Evolutionary conservation across 202 grass and related monocot species (phyloP), one percentile per base, ranked within the genome.

Genomic region (Brachypodium distachyon): DNA sequence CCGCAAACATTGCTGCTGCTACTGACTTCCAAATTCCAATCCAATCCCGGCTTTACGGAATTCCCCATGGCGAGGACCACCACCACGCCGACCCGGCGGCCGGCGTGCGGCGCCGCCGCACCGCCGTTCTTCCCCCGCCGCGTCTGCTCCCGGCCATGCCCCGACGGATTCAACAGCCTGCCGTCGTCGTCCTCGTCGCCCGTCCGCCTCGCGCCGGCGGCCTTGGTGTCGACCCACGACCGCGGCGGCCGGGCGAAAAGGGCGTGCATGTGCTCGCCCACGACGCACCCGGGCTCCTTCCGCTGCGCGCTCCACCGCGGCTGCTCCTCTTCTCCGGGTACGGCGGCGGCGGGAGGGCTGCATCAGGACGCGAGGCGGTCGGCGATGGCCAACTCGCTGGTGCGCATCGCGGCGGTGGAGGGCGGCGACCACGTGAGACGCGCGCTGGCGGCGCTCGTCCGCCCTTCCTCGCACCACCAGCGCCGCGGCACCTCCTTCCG

Each of bases 271-370:
- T 93, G 87, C 73, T 84, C 91, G 17, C 91, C 91, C 0, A 93
- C 87, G 0, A 90, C 73, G 21, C 87, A 93, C 62, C 91, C 87
- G 0, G 91, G 82, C 29, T 93, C 91, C 7, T 90, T 88, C 91
- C 73, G 87, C 50, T 90, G 87, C 74, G 78, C 81, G 0, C 74
- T 90, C 5, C 87, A 90, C 78, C 57, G 80, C 34, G 49, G 33
- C 6, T 0, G 5, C 42, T 4, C 66, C 0, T 60, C 25, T 5
- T n/a, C 60, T 9, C 72, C 13, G 61, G n/a, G n/a, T n/a, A n/a
- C 38, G 7, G 21, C 47, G 0, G 71, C n/a, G 29, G 61, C 87
- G 1, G 22, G 77, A 0, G 23, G 73, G 6, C 73, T 81, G 56
- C 80, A 58, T n/a, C n/a, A n/a, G 56, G 47, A 78, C 1, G 38